Base-by-base conservation (phyloP, 148 eudicot genomes). In the Drosera capensis region DNA sequence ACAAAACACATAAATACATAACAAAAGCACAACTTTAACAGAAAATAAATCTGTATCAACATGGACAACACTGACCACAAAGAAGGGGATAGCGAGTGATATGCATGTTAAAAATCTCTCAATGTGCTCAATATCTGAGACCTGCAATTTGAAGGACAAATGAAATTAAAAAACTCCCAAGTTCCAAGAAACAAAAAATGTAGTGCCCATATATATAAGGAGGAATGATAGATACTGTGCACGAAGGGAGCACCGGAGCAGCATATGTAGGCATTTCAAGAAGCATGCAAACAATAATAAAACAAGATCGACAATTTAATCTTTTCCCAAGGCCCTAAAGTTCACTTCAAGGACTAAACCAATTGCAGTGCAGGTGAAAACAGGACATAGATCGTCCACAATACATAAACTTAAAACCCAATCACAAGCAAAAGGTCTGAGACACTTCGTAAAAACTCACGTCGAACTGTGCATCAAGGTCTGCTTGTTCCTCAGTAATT, bases 401-500 rank as follows among this genome's bases (percentile, higher is more conserved):
- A 31, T 11, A 46, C 14, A 15, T 2, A 13, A 20, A 14, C 11
- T 22, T 16, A 38, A 16, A 48, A 26, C 25, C 13, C 13, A 18
- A 35, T 45, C 19, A 1, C 2, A 14, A 22, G 12, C 19, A 11
- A 39, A 22, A n/a, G n/a, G n/a, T n/a, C n/a, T n/a, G n/a, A n/a
- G n/a, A 37, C 6, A 25, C 2, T 3, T 2, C 2, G 1, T 20
- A 49, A 41, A 25, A 8, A 66, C 86, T 80, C 48, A 80, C 97
- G 60, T 78, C 56, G 52, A 90, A 90, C 55, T 71, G 83, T 14
- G 90, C 86, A 66, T 90, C 75, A 28, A 90, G 65, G 75, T 90
- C 97, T 49, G 97, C 97, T 80, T 90, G 97, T 48, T 84, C 68
- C 62, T 83, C 94, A 55, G 80, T 78, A 38, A 80, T 84, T 63